phyloP scores from a whole-genome alignment of 2,329 filamentous ascomycete genomes.

The Fusarium vanettenii region DNA sequence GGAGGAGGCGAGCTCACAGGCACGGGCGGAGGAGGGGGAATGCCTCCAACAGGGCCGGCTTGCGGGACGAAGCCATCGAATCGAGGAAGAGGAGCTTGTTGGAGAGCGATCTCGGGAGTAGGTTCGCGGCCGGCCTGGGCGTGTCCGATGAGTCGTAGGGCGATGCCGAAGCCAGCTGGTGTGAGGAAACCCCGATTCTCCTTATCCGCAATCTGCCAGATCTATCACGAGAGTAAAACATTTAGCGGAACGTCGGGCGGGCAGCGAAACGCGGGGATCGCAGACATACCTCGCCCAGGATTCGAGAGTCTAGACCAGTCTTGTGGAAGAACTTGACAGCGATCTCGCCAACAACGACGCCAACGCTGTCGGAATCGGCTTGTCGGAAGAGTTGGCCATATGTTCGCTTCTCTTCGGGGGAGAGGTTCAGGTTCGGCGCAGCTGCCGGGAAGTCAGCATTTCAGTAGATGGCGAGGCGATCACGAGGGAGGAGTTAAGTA shows the following conservation, averaged over 20 bases:
- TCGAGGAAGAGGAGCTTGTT: slow-evolving; percentile 88
- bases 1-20: slow-evolving; percentile 56
- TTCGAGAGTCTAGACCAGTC: slow-evolving; percentile 85
- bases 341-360: slow-evolving; percentile 94
- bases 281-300: slow-evolving; percentile 83
- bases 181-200: slow-evolving; percentile 96
- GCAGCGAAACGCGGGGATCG: background rate
- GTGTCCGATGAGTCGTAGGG: slow-evolving; percentile 93
- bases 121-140: slow-evolving; percentile 90
- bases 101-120: slow-evolving; percentile 82
- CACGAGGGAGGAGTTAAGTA: slow-evolving; percentile 18
- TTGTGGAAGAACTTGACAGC: slow-evolving; percentile 99
- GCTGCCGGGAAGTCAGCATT: slow-evolving; percentile 50
- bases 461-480: background rate
- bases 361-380: slow-evolving; percentile 90
- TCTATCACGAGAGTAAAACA: slow-evolving; percentile 63
- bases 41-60: slow-evolving; percentile 41
- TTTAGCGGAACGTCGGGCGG: background rate
- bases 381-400: slow-evolving; percentile 94
- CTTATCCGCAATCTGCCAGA: slow-evolving; percentile 98
- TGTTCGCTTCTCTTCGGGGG: slow-evolving; percentile 89
- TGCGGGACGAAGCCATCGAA: slow-evolving; percentile 80
- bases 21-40: slow-evolving; percentile 57
- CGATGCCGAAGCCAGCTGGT: slow-evolving; percentile 91
- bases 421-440: slow-evolving; percentile 83